Evolutionary conservation across 169 alveolate genomes (phyloP), one percentile per base, ranked within the genome.

Genomic region (Plasmodium relictum): DNA sequence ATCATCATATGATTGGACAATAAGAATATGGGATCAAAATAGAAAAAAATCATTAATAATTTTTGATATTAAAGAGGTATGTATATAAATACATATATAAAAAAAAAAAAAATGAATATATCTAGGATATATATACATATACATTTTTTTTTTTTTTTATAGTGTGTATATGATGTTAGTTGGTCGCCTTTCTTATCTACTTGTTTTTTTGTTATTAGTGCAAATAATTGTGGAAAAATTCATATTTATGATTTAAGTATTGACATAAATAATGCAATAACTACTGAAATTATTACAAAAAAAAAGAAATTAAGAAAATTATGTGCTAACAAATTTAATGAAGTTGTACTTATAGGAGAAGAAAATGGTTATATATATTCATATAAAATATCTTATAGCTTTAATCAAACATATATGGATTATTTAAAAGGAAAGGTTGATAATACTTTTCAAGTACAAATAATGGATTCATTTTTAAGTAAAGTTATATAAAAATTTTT

Each of bases 1-100:
- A 12, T 70, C 92, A 0, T 85, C 92, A n/a, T 85, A 70, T 48
- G 92, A 85, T 18, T 85, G 92, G 85, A 70, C 92, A 4, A 71
- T 85, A 10, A 76, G 92, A 26, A 85, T 85, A 54, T 85, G 92
- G 92, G 59, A 69, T 26, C 87, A 85, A 65, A 31, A 20, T 2
- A 48, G 61, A 16, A 24, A 66, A 5, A 44, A 37, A 3, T 54
- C 87, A 7, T 59, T 85, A 31, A 41, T 85, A 10, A 63, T 85
- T 6, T 50, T 85, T 18, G 92, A 85, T 59, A 70, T 71, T 42
- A 85, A 85, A 50, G 87, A 85, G 92, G 92, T 85, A 71, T 7
- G 18, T 22, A 0, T 0, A 14, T 6, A 62, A 62, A n/a, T n/a
- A n/a, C n/a, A n/a, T n/a, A n/a, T n/a, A n/a, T n/a, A n/a, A 2